These are phyloP conservation scores for Puccinia horiana DNA, from an alignment of 1,284 basidiomycete genomes.

Conservation along the genomic window DNA sequence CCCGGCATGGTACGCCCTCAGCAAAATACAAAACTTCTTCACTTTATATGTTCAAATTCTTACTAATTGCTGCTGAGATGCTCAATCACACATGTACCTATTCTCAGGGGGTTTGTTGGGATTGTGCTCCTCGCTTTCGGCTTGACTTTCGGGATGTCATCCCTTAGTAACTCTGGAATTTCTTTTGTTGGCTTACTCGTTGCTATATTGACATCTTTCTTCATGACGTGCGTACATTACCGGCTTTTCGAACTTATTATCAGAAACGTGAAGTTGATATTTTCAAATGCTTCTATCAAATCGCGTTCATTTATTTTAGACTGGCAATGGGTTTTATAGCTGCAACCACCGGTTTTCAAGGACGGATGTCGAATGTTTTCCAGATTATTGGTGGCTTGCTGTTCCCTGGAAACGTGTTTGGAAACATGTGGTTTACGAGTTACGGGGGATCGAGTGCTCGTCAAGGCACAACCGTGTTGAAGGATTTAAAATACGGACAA, in stretches of 20 bases:
- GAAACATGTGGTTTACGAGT: too few relatives aligned
- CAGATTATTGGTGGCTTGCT: constrained; percentile 29
- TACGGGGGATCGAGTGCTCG: too few relatives aligned
- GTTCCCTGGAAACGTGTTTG: constrained; percentile 36
- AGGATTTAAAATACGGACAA: constrained; percentile 25
- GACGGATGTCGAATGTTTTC: background rate
- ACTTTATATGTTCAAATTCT: background rate
- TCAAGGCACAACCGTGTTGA: constrained; percentile 15
- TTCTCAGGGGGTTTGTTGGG: constrained; percentile 7
- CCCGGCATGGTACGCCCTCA: constrained; percentile 12
- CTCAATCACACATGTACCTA: background rate
- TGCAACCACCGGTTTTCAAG: constrained; percentile 24
- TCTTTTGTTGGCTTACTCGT: background rate
- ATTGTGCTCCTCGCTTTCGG: constrained; percentile 8
- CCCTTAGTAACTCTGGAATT: constrained; percentile 26
- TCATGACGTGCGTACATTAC: constrained; percentile 28
- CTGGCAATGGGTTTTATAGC: background rate
- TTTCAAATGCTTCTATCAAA: background rate
- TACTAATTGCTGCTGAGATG: background rate
- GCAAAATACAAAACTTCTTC: too few relatives aligned
- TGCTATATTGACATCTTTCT: constrained; percentile 2
- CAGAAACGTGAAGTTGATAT: background rate
- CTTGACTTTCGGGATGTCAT: background rate
- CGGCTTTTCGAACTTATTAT: too few relatives aligned
- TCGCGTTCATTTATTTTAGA: background rate